phyloP scores from a whole-genome alignment of 371 early-diverging fungal genomes.

The Mortierella sp. region DNA sequence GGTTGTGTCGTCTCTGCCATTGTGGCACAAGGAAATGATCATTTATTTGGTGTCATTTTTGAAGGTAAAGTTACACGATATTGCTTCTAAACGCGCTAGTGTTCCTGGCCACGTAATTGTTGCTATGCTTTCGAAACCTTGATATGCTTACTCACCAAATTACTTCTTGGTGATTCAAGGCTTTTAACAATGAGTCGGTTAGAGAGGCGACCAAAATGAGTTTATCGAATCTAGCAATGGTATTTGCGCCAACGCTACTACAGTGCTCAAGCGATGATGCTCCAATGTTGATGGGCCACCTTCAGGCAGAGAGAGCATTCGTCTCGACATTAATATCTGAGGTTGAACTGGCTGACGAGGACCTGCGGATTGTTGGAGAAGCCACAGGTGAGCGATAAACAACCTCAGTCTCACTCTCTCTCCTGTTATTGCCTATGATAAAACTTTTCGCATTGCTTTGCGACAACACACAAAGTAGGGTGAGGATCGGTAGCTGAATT shows the following conservation, averaged over 20 bases:
- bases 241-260: conserved; percentile 96
- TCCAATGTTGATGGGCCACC: conserved; percentile 49
- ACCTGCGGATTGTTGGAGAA: conserved; percentile 46
- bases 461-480: neutral
- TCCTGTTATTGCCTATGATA: neutral
- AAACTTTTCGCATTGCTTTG: neutral
- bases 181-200: conserved; percentile 80
- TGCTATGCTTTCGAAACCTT: conserved; percentile 3
- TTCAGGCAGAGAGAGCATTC: conserved; percentile 53
- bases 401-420: neutral
- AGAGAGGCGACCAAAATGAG: conserved; percentile 89
- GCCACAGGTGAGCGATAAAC: conserved; percentile 11
- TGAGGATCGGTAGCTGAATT: neutral
- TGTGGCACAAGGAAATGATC: conserved; percentile 81
- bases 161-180: conserved; percentile 46
- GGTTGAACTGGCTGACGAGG: conserved; percentile 47
- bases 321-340: conserved; percentile 51
- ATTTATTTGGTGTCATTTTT: conserved; percentile 86
- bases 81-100: neutral
- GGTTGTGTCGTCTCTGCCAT: conserved; percentile 79
- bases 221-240: conserved; percentile 92
- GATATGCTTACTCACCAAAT: neutral
- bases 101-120: neutral
- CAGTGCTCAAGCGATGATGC: conserved; percentile 78
- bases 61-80: conserved; percentile 62